Evolutionary conservation across 768 basidiomycete species (phyloP).

Genomic region (Macrolepiota fuliginosa): DNA sequence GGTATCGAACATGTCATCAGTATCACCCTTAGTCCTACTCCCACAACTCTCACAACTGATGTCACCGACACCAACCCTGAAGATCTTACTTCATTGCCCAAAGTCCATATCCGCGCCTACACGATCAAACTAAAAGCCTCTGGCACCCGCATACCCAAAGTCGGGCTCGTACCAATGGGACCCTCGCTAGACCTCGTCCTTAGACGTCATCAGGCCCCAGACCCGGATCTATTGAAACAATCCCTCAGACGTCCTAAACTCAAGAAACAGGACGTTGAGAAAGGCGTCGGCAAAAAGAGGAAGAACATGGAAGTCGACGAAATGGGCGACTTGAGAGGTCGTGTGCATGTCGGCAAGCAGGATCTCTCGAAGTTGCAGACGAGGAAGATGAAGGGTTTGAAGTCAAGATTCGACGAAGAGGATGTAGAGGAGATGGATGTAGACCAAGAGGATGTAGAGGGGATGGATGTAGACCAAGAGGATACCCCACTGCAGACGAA

Average conservation of each 20-base stretch:
- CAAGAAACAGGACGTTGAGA: constrained; percentile 84
- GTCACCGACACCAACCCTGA: constrained; percentile 28
- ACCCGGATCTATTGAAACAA: constrained; percentile 75
- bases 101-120: constrained; percentile 88
- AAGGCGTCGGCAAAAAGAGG: constrained; percentile 85
- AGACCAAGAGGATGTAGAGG: neutral
- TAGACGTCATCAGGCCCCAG: constrained; percentile 71
- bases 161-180: constrained; percentile 86
- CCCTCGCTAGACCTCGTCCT: constrained; percentile 84
- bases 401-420: constrained; percentile 15
- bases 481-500: neutral
- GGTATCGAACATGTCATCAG: constrained; percentile 90
- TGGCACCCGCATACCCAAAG: constrained; percentile 76
- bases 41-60: constrained; percentile 46
- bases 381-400: constrained; percentile 94
- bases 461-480: no score
- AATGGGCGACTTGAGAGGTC: constrained; percentile 94
- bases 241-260: constrained; percentile 85
- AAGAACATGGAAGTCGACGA: constrained; percentile 97
- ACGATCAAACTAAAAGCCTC: constrained; percentile 71
- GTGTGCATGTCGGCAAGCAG: constrained; percentile 87
- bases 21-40: constrained; percentile 68
- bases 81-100: constrained; percentile 57
- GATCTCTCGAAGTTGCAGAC: constrained; percentile 84
- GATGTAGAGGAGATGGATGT: no score